These are phyloP conservation scores for Tubosaeta sp. DNA, from an alignment of 768 basidiomycete genomes.

Conservation along the genomic window DNA sequence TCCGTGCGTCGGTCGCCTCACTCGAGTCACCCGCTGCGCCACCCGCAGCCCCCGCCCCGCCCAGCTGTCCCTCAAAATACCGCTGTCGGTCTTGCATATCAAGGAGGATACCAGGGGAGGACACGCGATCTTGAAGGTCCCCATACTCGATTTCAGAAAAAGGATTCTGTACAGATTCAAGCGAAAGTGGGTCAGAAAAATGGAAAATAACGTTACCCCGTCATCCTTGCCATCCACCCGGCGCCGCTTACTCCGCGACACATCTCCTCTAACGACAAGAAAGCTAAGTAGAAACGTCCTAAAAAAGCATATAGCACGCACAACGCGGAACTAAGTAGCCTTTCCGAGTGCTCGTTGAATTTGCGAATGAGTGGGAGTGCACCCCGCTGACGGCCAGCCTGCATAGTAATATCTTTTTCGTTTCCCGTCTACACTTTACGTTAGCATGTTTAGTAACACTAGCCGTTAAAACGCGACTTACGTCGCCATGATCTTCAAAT, in stretches of 20 bases:
- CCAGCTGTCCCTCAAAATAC: slow-evolving; percentile 70
- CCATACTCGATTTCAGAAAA: slow-evolving; percentile 74
- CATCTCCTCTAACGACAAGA: slow-evolving; percentile 44
- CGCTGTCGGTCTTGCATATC: slow-evolving; percentile 85
- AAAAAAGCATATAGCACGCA: slow-evolving; percentile 30
- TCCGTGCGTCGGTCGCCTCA: slow-evolving; percentile 41
- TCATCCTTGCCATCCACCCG: slow-evolving; percentile 42
- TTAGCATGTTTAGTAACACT: background rate
- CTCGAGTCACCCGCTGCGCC: slow-evolving; percentile 7
- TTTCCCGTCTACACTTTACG: slow-evolving; percentile 67
- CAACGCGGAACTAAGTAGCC: slow-evolving; percentile 79
- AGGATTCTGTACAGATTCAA: slow-evolving; percentile 20
- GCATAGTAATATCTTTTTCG: slow-evolving; percentile 91
- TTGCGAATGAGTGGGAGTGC: slow-evolving; percentile 91
- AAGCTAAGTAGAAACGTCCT: background rate
- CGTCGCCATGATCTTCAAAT: slow-evolving; percentile 86
- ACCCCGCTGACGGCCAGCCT: slow-evolving; percentile 82
- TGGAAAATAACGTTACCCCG: slow-evolving; percentile 35
- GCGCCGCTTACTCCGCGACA: slow-evolving; percentile 55
- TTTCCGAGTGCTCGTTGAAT: slow-evolving; percentile 96
- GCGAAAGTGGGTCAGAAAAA: background rate
- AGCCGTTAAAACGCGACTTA: slow-evolving; percentile 25
- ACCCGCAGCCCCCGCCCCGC: slow-evolving; percentile 17
- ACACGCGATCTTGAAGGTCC: slow-evolving; percentile 72
- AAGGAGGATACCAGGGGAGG: slow-evolving; percentile 65